These are phyloP conservation scores for Guyanaporus albipodus DNA, from an alignment of 768 basidiomycete species.

Conservation along the genomic window DNA sequence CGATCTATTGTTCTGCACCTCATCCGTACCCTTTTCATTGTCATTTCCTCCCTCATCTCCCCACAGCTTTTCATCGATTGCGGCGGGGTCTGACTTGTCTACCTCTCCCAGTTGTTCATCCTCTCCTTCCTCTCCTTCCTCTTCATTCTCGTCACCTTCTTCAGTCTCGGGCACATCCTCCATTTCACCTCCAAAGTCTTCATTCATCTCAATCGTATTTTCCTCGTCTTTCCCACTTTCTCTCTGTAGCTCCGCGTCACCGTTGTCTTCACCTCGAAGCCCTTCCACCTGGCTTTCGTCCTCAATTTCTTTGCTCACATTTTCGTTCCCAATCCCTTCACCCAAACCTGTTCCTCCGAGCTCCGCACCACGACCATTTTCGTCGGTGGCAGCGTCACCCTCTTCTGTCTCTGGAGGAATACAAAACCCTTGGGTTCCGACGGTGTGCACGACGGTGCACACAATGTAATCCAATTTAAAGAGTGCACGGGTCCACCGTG, in stretches of 20 bases:
- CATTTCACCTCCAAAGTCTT: slow-evolving; percentile 84
- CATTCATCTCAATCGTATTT: slow-evolving; percentile 86
- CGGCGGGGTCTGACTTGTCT: slow-evolving; percentile 76
- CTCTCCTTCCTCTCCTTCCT: slow-evolving; percentile 49
- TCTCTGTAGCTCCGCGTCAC: slow-evolving; percentile 25
- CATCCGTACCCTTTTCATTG: slow-evolving; percentile 45
- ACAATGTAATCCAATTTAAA: slow-evolving; percentile 85
- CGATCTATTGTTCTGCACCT: slow-evolving; percentile 59
- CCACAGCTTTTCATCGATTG: slow-evolving; percentile 97
- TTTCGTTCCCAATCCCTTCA: slow-evolving; percentile 77
- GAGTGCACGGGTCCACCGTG: slow-evolving; percentile 66
- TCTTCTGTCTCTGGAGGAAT: slow-evolving; percentile 76
- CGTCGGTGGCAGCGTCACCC: slow-evolving; percentile 44
- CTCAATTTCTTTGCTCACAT: slow-evolving; percentile 92
- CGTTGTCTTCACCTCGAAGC: slow-evolving; percentile 62
- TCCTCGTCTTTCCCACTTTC: slow-evolving; percentile 52
- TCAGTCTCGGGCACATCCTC: slow-evolving; percentile 70
- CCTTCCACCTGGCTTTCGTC: slow-evolving; percentile 98
- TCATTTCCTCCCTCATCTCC: slow-evolving; percentile 71
- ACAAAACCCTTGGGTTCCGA: slow-evolving; percentile 90
- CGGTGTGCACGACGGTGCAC: slow-evolving; percentile 64
- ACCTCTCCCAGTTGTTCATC: slow-evolving; percentile 68
- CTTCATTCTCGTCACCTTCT: slow-evolving; percentile 41
- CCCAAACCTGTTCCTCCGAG: slow-evolving; percentile 84
- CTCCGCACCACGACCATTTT: slow-evolving; percentile 35